Evolutionary conservation across 2,329 filamentous ascomycete species (phyloP).

Genomic region (Pseudogymnoascus sp.): DNA sequence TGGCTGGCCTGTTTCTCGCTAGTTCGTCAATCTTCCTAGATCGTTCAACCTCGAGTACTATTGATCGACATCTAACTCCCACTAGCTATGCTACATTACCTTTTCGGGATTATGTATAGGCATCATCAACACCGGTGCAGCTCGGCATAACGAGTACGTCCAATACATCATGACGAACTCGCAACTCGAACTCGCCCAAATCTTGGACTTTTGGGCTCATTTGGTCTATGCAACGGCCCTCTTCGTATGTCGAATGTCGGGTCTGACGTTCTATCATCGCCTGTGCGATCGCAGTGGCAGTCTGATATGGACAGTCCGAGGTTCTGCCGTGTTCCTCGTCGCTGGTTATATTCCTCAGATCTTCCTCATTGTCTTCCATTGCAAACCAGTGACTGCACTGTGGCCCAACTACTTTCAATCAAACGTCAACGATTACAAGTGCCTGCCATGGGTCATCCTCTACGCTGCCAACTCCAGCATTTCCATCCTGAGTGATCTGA

Average conservation of each 20-base stretch:
- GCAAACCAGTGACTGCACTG: slow-evolving; percentile 40
- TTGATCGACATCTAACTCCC: not conserved
- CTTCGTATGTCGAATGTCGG: slow-evolving; percentile 43
- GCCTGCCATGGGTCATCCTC: slow-evolving; percentile 43
- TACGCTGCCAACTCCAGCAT: slow-evolving; percentile 44
- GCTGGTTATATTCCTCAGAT: slow-evolving; percentile 41
- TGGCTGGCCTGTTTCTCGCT: not conserved
- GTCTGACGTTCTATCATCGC: slow-evolving; percentile 44
- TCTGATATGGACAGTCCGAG: slow-evolving; percentile 31
- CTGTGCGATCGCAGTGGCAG: slow-evolving; percentile 34
- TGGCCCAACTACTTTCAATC: slow-evolving; percentile 46
- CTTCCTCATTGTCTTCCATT: slow-evolving; percentile 45
- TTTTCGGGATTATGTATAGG: slow-evolving; percentile 23
- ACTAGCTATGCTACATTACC: not conserved
- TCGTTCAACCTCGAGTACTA: not conserved
- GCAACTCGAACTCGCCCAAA: slow-evolving; percentile 36
- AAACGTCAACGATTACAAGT: slow-evolving; percentile 34
- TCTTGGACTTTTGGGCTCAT: slow-evolving; percentile 44
- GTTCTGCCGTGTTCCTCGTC: slow-evolving; percentile 32
- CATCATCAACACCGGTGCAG: slow-evolving; percentile 42
- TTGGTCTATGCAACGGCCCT: slow-evolving; percentile 45
- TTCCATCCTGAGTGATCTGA: slow-evolving; percentile 42
- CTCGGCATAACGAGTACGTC: slow-evolving; percentile 39
- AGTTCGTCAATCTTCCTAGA: not conserved
- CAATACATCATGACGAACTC: slow-evolving; percentile 39